These are phyloP conservation scores for Physcia stellaris DNA, from an alignment of 495 filamentous ascomycete genomes.

Conservation along the genomic window DNA sequence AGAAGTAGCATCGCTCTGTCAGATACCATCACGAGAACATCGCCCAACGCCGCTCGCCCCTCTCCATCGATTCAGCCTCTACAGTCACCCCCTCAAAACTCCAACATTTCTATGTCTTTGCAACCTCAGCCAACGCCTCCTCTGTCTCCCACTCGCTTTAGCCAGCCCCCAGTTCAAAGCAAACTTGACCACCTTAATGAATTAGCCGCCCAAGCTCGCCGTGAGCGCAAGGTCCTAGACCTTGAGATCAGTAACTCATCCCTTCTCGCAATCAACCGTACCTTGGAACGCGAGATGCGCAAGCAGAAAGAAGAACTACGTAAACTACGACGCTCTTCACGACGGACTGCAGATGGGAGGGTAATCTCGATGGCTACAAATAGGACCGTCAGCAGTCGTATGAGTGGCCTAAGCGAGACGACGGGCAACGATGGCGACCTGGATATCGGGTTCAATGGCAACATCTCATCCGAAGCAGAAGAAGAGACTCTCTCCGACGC, in stretches of 20 bases:
- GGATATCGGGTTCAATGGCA: constrained; percentile 18
- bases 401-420: constrained; percentile 21
- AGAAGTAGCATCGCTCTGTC: constrained; percentile 6
- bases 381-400: constrained; percentile 27
- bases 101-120: constrained; percentile 16
- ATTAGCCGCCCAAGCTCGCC: constrained; percentile 66
- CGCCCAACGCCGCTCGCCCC: too few relatives aligned
- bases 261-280: constrained; percentile 90
- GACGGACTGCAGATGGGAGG: constrained; percentile 57
- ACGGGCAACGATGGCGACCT: constrained; percentile 21
- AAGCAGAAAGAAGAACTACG: constrained; percentile 84
- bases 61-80: too few relatives aligned
- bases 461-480: constrained; percentile 31
- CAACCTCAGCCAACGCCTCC: constrained; percentile 41
- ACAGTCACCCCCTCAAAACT: constrained; percentile 17
- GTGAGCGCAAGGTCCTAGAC: constrained; percentile 90
- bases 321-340: constrained; percentile 65
- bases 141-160: constrained; percentile 14
- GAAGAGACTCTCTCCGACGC: constrained; percentile 26
- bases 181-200: constrained; percentile 44
- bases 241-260: constrained; percentile 97
- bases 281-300: constrained; percentile 77
- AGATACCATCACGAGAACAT: not conserved
- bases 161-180: constrained; percentile 10
- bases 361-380: constrained; percentile 23